These are phyloP conservation scores for Nymphaea thermarum DNA, from an alignment of 164 flowering plant genomes.

Conservation along the genomic window DNA sequence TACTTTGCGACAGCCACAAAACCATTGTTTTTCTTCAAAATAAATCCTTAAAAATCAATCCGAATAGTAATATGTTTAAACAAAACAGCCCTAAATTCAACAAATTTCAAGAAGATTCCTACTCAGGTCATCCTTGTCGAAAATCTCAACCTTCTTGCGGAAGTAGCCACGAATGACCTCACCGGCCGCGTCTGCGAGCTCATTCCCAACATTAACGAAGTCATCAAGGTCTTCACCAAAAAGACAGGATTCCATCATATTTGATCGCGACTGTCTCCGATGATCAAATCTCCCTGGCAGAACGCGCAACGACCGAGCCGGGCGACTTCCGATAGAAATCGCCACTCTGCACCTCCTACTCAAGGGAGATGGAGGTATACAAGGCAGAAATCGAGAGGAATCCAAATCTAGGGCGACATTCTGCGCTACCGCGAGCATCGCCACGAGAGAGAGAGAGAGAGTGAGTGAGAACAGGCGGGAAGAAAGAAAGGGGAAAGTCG, in stretches of 20 bases:
- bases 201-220: conserved; percentile 53
- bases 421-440: conserved; percentile 25
- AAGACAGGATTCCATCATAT: background rate
- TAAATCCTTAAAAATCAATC: no score
- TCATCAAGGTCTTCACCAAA: conserved; percentile 15
- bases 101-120: conserved; percentile 10
- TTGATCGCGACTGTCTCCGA: background rate
- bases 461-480: conserved; percentile 9
- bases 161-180: conserved; percentile 75
- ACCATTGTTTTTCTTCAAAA: no score
- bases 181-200: conserved; percentile 82
- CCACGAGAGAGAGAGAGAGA: background rate
- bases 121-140: conserved; percentile 85
- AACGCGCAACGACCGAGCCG: background rate
- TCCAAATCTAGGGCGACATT: conserved; percentile 5
- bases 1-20: no score
- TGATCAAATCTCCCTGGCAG: background rate
- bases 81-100: background rate
- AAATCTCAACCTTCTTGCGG: conserved; percentile 64
- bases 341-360: background rate
- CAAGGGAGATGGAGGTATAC: background rate
- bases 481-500: background rate
- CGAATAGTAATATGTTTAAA: no score
- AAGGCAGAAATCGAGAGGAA: background rate
- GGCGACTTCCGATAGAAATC: background rate